Percentiles rank a stretch among this genome's conserved stretches.
Evolutionary conservation across 2,329 filamentous ascomycete species (phyloP).

Genomic region (Gaeumannomyces tritici): DNA sequence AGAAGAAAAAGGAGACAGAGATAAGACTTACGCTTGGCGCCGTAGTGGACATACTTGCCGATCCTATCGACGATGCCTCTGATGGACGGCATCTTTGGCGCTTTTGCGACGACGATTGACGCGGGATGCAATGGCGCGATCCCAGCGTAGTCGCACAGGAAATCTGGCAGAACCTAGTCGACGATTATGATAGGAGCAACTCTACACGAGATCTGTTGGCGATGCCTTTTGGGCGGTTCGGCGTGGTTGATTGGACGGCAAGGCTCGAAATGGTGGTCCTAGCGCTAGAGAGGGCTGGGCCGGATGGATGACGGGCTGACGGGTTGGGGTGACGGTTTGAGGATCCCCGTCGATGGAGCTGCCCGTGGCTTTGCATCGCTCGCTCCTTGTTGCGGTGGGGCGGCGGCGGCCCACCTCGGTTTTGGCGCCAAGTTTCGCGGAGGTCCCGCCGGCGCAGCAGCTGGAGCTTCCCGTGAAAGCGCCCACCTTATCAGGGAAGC

Average conservation of each 20-base stretch:
- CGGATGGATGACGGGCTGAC: not conserved
- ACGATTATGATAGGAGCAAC: not conserved
- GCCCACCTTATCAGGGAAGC: too few relatives aligned
- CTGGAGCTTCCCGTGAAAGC: not conserved
- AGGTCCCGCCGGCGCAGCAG: not conserved
- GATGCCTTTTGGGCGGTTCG: not conserved
- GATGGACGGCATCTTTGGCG: slow-evolving; percentile 12
- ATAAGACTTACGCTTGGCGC: slow-evolving; percentile 9
- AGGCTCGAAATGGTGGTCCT: not conserved
- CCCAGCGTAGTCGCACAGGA: not conserved
- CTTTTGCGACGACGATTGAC: not conserved
- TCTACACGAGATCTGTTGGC: not conserved
- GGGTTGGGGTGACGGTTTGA: not conserved
- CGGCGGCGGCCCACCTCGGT: not conserved
- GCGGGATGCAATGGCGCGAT: not conserved
- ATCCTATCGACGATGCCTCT: slow-evolving; percentile 13
- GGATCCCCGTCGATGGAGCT: not conserved
- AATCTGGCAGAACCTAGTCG: not conserved
- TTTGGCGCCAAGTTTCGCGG: not conserved
- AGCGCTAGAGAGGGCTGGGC: not conserved
- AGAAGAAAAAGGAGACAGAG: not conserved
- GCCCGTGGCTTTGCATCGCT: not conserved
- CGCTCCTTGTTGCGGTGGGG: not conserved
- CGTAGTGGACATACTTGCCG: slow-evolving; percentile 13
- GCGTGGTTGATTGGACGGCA: not conserved